phyloP scores from a whole-genome alignment of 2,329 filamentous ascomycete species.

The Cladosporium velox region DNA sequence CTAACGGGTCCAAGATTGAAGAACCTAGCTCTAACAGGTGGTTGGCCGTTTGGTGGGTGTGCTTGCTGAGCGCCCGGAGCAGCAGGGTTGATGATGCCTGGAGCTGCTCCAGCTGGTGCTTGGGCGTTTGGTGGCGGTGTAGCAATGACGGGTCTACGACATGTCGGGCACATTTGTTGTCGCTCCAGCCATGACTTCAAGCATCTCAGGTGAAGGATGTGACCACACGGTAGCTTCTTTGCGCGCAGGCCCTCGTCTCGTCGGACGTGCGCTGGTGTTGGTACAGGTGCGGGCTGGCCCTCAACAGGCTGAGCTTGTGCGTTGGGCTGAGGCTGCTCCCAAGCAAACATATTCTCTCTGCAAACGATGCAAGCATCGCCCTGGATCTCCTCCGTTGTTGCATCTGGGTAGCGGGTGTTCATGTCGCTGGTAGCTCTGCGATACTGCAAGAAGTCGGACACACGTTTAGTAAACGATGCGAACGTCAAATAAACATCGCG shows the following conservation, averaged over 20 bases:
- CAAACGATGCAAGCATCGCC: conserved; percentile 97
- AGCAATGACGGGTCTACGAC: conserved; percentile 70
- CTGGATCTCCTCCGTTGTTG: conserved; percentile 79
- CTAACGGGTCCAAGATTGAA: conserved; percentile 75
- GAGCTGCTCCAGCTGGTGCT: conserved; percentile 25
- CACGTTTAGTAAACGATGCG: conserved; percentile 83
- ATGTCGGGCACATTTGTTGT: conserved; percentile 96
- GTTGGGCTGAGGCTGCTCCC: conserved; percentile 57
- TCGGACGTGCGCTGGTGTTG: conserved; percentile 40
- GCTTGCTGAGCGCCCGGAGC: conserved; percentile 23
- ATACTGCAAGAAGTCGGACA: conserved; percentile 87
- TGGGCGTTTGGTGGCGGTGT: conserved; percentile 23
- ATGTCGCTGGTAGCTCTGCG: conserved; percentile 90
- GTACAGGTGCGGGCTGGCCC: conserved; percentile 34
- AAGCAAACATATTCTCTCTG: conserved; percentile 89
- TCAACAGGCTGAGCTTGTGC: conserved; percentile 37
- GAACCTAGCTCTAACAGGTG: conserved; percentile 44
- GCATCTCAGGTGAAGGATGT: conserved; percentile 92
- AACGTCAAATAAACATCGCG: conserved; percentile 93
- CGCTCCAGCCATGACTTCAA: conserved; percentile 96
- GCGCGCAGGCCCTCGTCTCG: conserved; percentile 81
- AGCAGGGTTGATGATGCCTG: conserved; percentile 22
- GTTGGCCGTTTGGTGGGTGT: conserved; percentile 33
- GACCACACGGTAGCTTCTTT: conserved; percentile 95
- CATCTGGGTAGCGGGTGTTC: conserved; percentile 87